A percentile compares a stretch with the other conserved stretches of the same genome.
These are phyloP conservation scores for Ustulina deusta DNA, from an alignment of 2,329 filamentous ascomycete genomes.

Conservation along the genomic window DNA sequence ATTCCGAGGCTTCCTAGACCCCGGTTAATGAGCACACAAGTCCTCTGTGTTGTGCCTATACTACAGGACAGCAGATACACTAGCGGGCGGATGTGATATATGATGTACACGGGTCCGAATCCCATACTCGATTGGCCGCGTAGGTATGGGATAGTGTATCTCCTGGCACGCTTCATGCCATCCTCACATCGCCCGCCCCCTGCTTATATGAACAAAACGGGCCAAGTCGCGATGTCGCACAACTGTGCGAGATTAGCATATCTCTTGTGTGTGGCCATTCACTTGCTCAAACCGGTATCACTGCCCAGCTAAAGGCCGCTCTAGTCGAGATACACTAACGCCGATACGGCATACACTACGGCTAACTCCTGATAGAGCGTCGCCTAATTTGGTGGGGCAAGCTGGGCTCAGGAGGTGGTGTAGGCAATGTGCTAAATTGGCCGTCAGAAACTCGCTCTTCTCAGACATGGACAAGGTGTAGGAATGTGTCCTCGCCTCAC, in stretches of 20 bases:
- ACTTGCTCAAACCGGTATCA: conserved; percentile 34
- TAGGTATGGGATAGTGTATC: background rate
- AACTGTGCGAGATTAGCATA: conserved; percentile 36
- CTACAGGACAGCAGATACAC: background rate
- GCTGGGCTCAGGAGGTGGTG: conserved; percentile 30
- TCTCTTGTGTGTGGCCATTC: conserved; percentile 22
- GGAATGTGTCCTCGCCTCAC: conserved; percentile 33
- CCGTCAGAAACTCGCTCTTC: conserved; percentile 22
- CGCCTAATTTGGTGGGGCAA: conserved; percentile 29
- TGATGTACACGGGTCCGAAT: background rate
- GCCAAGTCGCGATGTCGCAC: conserved; percentile 34
- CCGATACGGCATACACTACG: conserved; percentile 34
- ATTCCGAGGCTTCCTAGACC: conserved; percentile 34
- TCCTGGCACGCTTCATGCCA: conserved; percentile 21
- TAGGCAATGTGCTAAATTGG: conserved; percentile 30
- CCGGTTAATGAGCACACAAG: conserved; percentile 14
- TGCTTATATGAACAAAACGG: conserved; percentile 25
- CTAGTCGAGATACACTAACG: conserved; percentile 15
- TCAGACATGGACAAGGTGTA: conserved; percentile 33
- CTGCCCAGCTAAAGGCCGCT: conserved; percentile 15
- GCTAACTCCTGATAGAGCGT: conserved; percentile 24
- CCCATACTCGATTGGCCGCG: background rate
- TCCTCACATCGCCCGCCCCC: conserved; percentile 19
- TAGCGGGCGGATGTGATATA: background rate
- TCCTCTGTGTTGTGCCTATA: background rate